Evolutionary conservation across 2,329 filamentous ascomycete species (phyloP).

Genomic region (Phaeosphaeria sp.): DNA sequence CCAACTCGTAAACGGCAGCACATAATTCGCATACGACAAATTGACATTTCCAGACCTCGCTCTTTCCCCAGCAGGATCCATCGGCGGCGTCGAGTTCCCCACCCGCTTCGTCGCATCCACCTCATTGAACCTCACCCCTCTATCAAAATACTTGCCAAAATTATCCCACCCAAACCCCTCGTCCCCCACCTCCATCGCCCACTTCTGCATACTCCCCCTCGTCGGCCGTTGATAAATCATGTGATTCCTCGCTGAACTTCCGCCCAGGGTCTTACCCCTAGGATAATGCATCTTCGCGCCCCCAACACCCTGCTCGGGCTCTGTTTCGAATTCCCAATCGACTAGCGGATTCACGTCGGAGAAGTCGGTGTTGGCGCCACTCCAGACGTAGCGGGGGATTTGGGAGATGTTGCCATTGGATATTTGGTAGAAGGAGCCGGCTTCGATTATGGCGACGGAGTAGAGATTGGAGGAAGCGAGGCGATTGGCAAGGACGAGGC

Average conservation of each 20-base stretch:
- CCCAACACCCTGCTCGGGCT: conserved; percentile 20
- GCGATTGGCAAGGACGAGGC: conserved; percentile 27
- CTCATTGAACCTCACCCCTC: conserved; percentile 32
- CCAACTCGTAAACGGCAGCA: conserved; percentile 21
- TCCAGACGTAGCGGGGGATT: conserved; percentile 21
- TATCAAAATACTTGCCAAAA: conserved; percentile 30
- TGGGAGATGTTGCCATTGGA: conserved; percentile 27
- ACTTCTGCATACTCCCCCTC: conserved; percentile 22
- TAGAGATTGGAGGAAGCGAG: conserved; percentile 17
- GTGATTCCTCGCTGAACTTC: conserved; percentile 17
- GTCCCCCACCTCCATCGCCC: conserved; percentile 36
- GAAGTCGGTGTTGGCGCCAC: conserved; percentile 14
- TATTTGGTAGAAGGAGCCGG: conserved; percentile 37
- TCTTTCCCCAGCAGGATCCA: conserved; percentile 17
- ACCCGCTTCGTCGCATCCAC: conserved; percentile 24
- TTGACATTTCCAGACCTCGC: conserved; percentile 18
- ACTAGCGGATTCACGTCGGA: conserved; percentile 31
- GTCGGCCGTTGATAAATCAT: conserved; percentile 25
- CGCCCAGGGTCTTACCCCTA: conserved; percentile 24
- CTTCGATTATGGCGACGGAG: conserved; percentile 34
- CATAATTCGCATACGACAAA: conserved; percentile 29
- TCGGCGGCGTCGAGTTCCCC: conserved; percentile 30
- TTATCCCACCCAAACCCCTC: conserved; percentile 30
- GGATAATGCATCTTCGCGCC: conserved; percentile 24
- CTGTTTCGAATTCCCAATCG: conserved; percentile 32